Evolutionary conservation across 805 yeast species (phyloP), one percentile per base, ranked within the genome.

Genomic region (Myxozyma monticola): DNA sequence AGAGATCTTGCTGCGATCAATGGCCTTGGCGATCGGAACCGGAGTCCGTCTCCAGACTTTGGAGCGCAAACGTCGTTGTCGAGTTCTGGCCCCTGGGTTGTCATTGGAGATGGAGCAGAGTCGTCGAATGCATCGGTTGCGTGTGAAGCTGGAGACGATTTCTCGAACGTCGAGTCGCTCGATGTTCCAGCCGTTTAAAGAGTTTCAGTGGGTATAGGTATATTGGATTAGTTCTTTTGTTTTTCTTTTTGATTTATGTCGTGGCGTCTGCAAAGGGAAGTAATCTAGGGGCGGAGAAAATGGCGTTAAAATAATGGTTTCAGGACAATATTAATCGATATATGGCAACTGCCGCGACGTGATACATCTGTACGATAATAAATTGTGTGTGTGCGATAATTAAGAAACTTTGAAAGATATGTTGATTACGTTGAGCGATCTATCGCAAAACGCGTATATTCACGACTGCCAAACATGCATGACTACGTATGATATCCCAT

Each of bases 1-100:
- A n/a, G n/a, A n/a, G n/a, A n/a, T n/a, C n/a, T n/a, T 5, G 24
- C 12, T 14, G n/a, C 20, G 7, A 22, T 18, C 21, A 29, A 42
- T 20, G 45, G 45, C 15, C 37, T 41, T n/a, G 45, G 45, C 17
- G 45, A 41, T 12, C 45, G 45, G 22, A 24, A 41, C 28, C 15
- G 45, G 21, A 41, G 45, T 22, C 45, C 45, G 15, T n/a, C n/a
- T n/a, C n/a, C n/a, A n/a, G n/a, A n/a, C n/a, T n/a, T n/a, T n/a
- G n/a, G n/a, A n/a, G n/a, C n/a, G n/a, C n/a, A n/a, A n/a, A n/a
- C n/a, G n/a, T n/a, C n/a, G n/a, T n/a, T n/a, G n/a, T n/a, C n/a
- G n/a, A n/a, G n/a, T n/a, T n/a, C n/a, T n/a, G n/a, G n/a, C n/a
- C n/a, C n/a, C n/a, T n/a, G n/a, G n/a, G n/a, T n/a, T n/a, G n/a